These are phyloP conservation scores for Nothophoma quercina DNA, from an alignment of 2,329 filamentous ascomycete genomes.

Conservation along the genomic window DNA sequence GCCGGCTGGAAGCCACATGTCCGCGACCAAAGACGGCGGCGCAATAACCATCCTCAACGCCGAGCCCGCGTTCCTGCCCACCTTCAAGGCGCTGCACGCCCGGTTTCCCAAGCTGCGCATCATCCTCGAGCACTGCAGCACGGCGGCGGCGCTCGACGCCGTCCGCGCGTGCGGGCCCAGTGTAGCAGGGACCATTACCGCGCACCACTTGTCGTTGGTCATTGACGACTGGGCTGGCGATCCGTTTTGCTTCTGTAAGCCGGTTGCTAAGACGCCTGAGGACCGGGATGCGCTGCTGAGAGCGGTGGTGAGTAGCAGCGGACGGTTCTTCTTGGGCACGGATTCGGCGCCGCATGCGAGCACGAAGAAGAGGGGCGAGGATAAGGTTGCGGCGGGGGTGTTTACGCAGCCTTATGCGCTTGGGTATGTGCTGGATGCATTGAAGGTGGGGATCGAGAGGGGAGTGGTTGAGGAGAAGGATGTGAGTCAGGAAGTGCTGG, in stretches of 20 bases:
- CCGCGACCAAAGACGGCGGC: conserved; percentile 17
- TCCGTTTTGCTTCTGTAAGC: conserved; percentile 82
- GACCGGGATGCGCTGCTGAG: conserved; percentile 76
- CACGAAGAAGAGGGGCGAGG: conserved; percentile 64
- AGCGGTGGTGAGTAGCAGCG: conserved; percentile 61
- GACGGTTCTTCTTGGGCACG: conserved; percentile 76
- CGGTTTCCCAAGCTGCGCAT: conserved; percentile 75
- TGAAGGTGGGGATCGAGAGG: conserved; percentile 68
- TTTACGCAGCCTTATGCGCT: conserved; percentile 79
- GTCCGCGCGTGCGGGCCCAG: conserved; percentile 78
- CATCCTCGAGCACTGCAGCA: conserved; percentile 85
- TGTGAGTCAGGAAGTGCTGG: conserved; percentile 62
- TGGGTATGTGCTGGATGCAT: conserved; percentile 69
- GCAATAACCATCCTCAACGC: conserved; percentile 65
- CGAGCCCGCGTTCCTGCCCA: conserved; percentile 81
- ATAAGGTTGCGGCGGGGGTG: conserved; percentile 70
- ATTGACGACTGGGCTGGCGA: conserved; percentile 75
- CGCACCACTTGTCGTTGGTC: conserved; percentile 83
- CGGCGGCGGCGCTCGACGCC: conserved; percentile 78
- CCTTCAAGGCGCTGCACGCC: conserved; percentile 74
- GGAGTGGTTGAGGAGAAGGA: conserved; percentile 62
- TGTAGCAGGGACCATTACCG: conserved; percentile 83
- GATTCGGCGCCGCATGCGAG: conserved; percentile 75
- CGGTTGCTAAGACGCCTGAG: conserved; percentile 68
- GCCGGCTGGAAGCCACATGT: conserved; percentile 30